A percentile compares a stretch with the other conserved stretches of the same genome.
These are phyloP conservation scores for Xylaria multiplex DNA, from an alignment of 2,329 filamentous ascomycete species.

Conservation along the genomic window DNA sequence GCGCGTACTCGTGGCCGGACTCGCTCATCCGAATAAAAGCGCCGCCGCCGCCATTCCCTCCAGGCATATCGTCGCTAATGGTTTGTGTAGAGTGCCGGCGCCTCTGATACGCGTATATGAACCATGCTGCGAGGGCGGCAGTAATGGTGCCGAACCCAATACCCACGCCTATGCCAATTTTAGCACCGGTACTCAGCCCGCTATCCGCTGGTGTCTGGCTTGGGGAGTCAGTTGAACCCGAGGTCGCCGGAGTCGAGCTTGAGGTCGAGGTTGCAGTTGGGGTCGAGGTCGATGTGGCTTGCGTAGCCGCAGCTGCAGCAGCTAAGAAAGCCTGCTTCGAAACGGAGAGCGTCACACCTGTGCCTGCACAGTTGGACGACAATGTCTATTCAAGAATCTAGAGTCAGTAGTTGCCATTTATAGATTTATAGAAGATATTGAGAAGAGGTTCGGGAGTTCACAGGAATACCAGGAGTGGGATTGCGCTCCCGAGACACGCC, in stretches of 20 bases:
- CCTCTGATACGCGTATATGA: constrained; percentile 46
- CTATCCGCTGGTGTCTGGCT: constrained; percentile 24
- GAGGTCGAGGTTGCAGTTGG: constrained; percentile 24
- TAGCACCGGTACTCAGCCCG: constrained; percentile 51
- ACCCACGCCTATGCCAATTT: constrained; percentile 55
- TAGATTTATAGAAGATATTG: too few relatives aligned
- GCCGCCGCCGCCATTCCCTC: constrained; percentile 5
- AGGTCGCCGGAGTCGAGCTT: constrained; percentile 1
- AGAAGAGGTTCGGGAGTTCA: too few relatives aligned
- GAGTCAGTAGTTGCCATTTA: too few relatives aligned
- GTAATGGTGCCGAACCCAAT: constrained; percentile 46
- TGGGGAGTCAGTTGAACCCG: constrained; percentile 29
- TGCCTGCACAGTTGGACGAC: constrained; percentile 55
- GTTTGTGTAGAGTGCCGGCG: constrained; percentile 37
- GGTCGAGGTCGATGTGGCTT: constrained; percentile 35
- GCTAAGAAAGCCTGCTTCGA: constrained; percentile 55
- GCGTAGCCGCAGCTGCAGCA: constrained; percentile 41
- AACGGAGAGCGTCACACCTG: constrained; percentile 56
- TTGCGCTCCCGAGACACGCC: too few relatives aligned
- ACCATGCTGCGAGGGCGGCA: constrained; percentile 42
- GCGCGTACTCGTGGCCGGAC: constrained; percentile 38
- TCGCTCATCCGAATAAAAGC: not conserved
- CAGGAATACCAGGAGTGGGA: too few relatives aligned
- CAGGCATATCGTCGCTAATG: constrained; percentile 27
- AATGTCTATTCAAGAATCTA: constrained; percentile 47